A percentile compares a stretch with the other conserved stretches of the same genome.
These are phyloP conservation scores for Penicillium sp. DNA, from an alignment of 2,329 filamentous ascomycete species.

Conservation along the genomic window DNA sequence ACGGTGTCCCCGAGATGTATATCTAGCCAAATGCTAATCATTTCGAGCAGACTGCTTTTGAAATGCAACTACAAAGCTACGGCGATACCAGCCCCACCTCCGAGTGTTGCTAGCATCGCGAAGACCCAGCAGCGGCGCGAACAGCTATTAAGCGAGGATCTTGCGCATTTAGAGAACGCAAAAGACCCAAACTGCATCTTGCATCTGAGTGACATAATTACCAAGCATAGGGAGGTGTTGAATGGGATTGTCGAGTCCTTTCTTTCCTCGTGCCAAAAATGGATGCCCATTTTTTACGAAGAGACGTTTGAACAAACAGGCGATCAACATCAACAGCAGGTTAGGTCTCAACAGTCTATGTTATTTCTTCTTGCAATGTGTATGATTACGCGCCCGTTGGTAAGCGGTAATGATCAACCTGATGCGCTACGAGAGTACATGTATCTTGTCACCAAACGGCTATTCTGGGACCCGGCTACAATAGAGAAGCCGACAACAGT, in stretches of 20 bases:
- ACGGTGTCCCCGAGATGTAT: too few species aligned
- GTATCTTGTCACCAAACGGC: slow-evolving; percentile 2
- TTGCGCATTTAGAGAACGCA: not conserved
- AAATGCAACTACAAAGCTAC: slow-evolving; percentile 7
- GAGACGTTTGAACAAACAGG: not conserved
- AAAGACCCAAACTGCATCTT: not conserved
- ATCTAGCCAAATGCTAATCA: not conserved
- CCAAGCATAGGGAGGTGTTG: not conserved
- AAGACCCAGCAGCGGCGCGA: not conserved
- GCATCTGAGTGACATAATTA: not conserved
- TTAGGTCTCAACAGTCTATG: not conserved
- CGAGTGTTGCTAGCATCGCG: not conserved
- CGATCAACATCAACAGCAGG: not conserved
- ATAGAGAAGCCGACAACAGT: not conserved
- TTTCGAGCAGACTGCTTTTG: slow-evolving; percentile 5
- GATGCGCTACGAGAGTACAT: slow-evolving; percentile 5
- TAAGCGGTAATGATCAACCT: not conserved
- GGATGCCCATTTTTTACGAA: slow-evolving; percentile 6
- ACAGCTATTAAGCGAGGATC: not conserved
- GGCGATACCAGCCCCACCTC: not conserved
- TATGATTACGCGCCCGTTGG: slow-evolving; percentile 6
- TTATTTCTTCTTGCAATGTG: slow-evolving; percentile 7
- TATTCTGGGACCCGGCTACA: slow-evolving; percentile 9
- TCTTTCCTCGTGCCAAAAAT: slow-evolving; percentile 9
- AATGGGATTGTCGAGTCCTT: not conserved